Evolutionary conservation across 805 yeast species (phyloP).

Genomic region (Candida lessepsii): DNA sequence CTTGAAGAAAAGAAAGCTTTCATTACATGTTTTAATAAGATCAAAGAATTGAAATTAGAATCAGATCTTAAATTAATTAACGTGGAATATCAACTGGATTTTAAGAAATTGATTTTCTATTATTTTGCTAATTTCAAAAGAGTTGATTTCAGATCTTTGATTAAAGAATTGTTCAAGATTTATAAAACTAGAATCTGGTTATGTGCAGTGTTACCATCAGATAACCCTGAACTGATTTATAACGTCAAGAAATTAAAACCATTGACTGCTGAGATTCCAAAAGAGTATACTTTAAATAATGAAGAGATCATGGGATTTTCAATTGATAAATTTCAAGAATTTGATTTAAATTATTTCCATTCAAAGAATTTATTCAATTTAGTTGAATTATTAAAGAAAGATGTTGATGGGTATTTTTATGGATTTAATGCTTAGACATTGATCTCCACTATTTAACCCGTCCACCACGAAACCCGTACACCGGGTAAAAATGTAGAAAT

Average conservation of each 20-base stretch:
- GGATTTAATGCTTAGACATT: constrained; percentile 37
- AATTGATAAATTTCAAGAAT: constrained; percentile 32
- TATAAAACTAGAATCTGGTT: constrained; percentile 48
- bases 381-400: constrained; percentile 43
- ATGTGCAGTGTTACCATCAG: constrained; percentile 45
- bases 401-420: constrained; percentile 41
- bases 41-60: constrained; percentile 48
- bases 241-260: constrained; percentile 20
- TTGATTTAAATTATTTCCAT: constrained; percentile 53
- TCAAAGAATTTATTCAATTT: constrained; percentile 48
- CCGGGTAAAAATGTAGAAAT: too few species aligned
- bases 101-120: constrained; percentile 45
- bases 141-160: constrained; percentile 39
- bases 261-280: constrained; percentile 25
- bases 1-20: constrained; percentile 72
- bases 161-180: constrained; percentile 43
- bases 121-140: constrained; percentile 47
- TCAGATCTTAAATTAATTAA: constrained; percentile 41
- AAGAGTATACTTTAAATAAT: constrained; percentile 38
- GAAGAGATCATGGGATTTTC: constrained; percentile 44
- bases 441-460: too few species aligned
- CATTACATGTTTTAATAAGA: constrained; percentile 55
- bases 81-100: constrained; percentile 46
- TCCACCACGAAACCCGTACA: too few species aligned
- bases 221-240: constrained; percentile 28